A percentile compares a stretch with the other conserved stretches of the same genome.
Conservation (phyloP, 2,329 filamentous ascomycete genomes). For the Pyricularia sp. region DNA sequence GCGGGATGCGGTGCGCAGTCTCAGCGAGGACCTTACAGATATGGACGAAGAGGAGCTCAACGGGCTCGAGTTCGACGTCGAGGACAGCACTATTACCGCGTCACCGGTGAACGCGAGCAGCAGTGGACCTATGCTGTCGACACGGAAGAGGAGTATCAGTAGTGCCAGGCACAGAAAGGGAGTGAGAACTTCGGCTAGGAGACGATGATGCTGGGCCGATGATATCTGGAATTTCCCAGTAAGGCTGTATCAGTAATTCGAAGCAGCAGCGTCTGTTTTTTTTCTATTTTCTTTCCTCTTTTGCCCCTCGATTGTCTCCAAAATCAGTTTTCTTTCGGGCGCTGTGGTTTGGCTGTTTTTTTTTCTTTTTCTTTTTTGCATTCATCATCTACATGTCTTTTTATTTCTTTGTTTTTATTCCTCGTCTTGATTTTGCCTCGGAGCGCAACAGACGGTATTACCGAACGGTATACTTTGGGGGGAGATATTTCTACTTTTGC, state of each 20-base stretch:
- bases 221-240: background rate
- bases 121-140: background rate
- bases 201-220: slow-evolving; percentile 12
- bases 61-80: slow-evolving; percentile 50
- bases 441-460: background rate
- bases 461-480: background rate
- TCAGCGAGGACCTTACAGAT: slow-evolving; percentile 85
- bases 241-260: background rate
- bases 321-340: slow-evolving; percentile 13
- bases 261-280: slow-evolving; percentile 2
- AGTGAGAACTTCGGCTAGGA: slow-evolving; percentile 21
- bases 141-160: slow-evolving; percentile 10
- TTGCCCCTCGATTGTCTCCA: slow-evolving; percentile 5
- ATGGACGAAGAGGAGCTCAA: slow-evolving; percentile 85
- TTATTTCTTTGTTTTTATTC: slow-evolving; percentile 3
- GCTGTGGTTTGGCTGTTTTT: slow-evolving; percentile 4
- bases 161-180: slow-evolving; percentile 19
- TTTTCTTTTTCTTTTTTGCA: slow-evolving; percentile 2
- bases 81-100: slow-evolving; percentile 34
- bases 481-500: background rate
- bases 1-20: slow-evolving; percentile 53
- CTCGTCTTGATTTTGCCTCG: background rate
- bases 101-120: slow-evolving; percentile 16
- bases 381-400: background rate
- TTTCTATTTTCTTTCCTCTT: slow-evolving; percentile 11